Evolutionary conservation across 2,329 filamentous ascomycete genomes (phyloP), one percentile per base, ranked within the genome.

Genomic region (Alternaria longipes): DNA sequence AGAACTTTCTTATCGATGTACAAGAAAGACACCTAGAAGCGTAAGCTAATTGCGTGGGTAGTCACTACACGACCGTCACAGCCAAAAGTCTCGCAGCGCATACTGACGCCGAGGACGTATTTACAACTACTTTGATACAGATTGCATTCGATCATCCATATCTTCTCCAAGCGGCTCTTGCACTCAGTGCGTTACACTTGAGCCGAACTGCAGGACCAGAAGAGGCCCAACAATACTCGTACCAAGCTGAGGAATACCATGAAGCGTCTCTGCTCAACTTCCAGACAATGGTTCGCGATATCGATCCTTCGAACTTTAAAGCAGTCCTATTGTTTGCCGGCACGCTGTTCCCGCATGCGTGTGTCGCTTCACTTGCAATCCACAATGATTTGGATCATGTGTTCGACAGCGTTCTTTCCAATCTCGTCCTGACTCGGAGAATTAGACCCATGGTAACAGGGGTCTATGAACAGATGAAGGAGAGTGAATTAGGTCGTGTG

Each of bases 141-240:
- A 63, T 79, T 28, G 79, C 79, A 2, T 79, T 82, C 50, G 74
- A 79, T 5, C 78, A 80, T 62, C 74, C 80, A 4, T 83, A 81
- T 45, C 71, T 84, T n/a, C 71, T 84, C 12, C 78, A 83, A 58
- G 78, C 76, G 30, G 70, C 83, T 11, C 72, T 83, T 5, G 81
- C 81, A 5, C 66, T 84, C 9, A 76, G 81, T 6, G 81, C 82
- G 8, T 70, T 84, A 20, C 82, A 84, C 55, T 64, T 82, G 14
- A 79, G 78, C 20, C 77, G 78, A 18, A 54, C 79, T 8, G 73
- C 79, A 51, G 56, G 36, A 6, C 52, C 44, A 18, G 45, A 22
- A 16, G 51, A 60, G 32, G 49, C 45, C 20, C n/a, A 50, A 14
- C 62, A 66, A 4, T 73, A 71, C 42, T 49, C 65, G 8, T 45